These are phyloP conservation scores for Trypethelium eluteriae DNA, from an alignment of 495 filamentous ascomycete genomes.

Conservation along the genomic window DNA sequence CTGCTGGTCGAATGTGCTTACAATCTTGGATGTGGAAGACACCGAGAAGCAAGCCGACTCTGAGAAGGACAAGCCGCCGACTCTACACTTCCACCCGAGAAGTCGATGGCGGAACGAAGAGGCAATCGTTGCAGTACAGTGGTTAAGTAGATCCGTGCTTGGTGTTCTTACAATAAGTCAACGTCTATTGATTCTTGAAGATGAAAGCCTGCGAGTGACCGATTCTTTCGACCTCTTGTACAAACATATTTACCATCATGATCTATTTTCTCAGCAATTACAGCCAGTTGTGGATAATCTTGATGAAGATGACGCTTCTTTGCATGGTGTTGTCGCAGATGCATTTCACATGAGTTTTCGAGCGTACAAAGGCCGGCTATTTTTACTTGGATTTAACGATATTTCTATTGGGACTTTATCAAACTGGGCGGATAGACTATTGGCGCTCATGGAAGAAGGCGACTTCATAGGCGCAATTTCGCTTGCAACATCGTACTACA, in stretches of 20 bases:
- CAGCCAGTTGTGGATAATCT: constrained; percentile 76
- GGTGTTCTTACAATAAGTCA: constrained; percentile 90
- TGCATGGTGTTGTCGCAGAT: constrained; percentile 95
- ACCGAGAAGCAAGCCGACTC: constrained; percentile 54
- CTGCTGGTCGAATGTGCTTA: constrained; percentile 95
- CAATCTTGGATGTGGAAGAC: constrained; percentile 79
- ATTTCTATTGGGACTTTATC: constrained; percentile 81
- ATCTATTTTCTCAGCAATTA: constrained; percentile 79
- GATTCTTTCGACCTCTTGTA: constrained; percentile 89
- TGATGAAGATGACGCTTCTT: constrained; percentile 76
- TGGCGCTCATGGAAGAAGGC: constrained; percentile 90
- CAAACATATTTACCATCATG: constrained; percentile 84
- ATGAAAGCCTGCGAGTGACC: constrained; percentile 76
- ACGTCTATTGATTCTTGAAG: constrained; percentile 84
- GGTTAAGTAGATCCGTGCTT: constrained; percentile 89
- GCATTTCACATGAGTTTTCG: constrained; percentile 97
- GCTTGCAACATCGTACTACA: constrained; percentile 85
- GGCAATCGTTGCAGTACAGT: constrained; percentile 92
- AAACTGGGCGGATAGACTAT: constrained; percentile 97
- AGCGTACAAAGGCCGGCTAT: constrained; percentile 87
- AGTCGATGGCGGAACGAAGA: constrained; percentile 92
- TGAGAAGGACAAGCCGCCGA: constrained; percentile 60
- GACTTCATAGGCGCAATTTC: constrained; percentile 86
- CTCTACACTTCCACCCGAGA: constrained; percentile 68
- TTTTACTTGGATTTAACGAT: constrained; percentile 84